Evolutionary conservation across 2,329 filamentous ascomycete genomes (phyloP).

Genomic region (Sporothrix protearum): DNA sequence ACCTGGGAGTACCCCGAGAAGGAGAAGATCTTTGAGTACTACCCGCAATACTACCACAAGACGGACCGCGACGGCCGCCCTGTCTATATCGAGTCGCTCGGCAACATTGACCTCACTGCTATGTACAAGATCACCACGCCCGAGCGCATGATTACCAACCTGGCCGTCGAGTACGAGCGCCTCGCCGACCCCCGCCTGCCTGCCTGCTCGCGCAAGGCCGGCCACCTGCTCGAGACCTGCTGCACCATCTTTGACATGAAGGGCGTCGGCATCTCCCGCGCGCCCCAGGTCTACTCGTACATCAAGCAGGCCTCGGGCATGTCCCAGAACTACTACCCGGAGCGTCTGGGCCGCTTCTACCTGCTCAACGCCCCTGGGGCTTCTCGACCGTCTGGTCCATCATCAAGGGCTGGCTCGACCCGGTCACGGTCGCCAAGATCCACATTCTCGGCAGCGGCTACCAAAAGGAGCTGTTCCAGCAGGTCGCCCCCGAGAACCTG

Average conservation of each 20-base stretch:
- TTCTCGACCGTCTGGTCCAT: slow-evolving; percentile 82
- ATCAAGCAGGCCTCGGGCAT: slow-evolving; percentile 79
- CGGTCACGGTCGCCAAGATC: slow-evolving; percentile 95
- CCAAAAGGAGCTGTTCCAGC: slow-evolving; percentile 75
- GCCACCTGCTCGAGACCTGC: slow-evolving; percentile 89
- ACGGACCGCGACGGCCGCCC: slow-evolving; percentile 92
- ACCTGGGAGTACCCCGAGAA: slow-evolving; percentile 88
- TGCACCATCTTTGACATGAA: slow-evolving; percentile 99
- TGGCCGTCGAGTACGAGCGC: slow-evolving; percentile 97
- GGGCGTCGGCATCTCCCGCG: slow-evolving; percentile 80
- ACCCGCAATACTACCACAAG: slow-evolving; percentile 99
- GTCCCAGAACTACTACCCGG: slow-evolving; percentile 98
- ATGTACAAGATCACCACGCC: slow-evolving; percentile 91
- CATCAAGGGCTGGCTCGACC: slow-evolving; percentile 92
- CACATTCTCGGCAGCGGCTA: slow-evolving; percentile 80
- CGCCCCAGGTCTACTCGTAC: slow-evolving; percentile 82
- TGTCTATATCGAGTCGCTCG: slow-evolving; percentile 94
- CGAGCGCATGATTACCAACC: slow-evolving; percentile 93
- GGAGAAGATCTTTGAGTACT: slow-evolving; percentile 78
- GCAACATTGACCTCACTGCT: slow-evolving; percentile 82
- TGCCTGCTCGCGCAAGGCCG: slow-evolving; percentile 88
- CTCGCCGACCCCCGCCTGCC: slow-evolving; percentile 88
- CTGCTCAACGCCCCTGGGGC: slow-evolving; percentile 96
- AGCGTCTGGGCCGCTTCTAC: slow-evolving; percentile 93
- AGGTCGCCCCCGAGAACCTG: slow-evolving; percentile 86